These are phyloP conservation scores for Fusarium tuaranense DNA, from an alignment of 2,329 filamentous ascomycete species.

Conservation along the genomic window DNA sequence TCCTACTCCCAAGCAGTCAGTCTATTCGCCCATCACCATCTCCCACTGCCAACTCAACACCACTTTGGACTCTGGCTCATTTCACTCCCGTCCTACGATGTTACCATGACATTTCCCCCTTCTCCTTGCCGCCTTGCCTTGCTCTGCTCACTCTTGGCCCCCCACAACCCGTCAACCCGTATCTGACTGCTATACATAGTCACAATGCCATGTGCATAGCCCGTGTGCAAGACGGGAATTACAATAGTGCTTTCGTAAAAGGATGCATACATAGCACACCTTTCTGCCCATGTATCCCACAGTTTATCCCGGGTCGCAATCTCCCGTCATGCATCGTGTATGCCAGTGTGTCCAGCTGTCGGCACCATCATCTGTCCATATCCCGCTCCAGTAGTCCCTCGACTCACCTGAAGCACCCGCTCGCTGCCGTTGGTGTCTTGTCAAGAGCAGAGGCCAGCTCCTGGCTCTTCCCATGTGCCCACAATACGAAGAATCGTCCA, in stretches of 20 bases:
- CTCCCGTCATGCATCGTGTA: constrained; percentile 5
- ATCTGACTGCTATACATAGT: constrained; percentile 40
- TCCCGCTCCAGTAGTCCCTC: neutral
- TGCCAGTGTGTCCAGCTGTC: constrained; percentile 12
- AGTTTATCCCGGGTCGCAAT: neutral
- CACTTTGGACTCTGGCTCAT: constrained; percentile 18
- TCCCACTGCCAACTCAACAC: constrained; percentile 12
- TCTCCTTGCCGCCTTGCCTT: constrained; percentile 7
- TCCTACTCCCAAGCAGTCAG: neutral
- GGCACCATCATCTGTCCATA: constrained; percentile 2
- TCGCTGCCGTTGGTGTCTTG: constrained; percentile 23
- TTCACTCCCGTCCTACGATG: constrained; percentile 23
- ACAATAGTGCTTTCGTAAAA: neutral
- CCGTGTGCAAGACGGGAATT: neutral
- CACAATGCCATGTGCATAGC: constrained; percentile 18
- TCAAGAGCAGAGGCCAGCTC: constrained; percentile 20
- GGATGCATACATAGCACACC: neutral
- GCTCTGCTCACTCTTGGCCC: constrained; percentile 8
- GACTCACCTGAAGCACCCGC: constrained; percentile 43
- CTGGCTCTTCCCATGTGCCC: constrained; percentile 16
- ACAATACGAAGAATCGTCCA: constrained; percentile 27
- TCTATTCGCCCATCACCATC: constrained; percentile 11
- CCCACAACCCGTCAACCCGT: constrained; percentile 21
- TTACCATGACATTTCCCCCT: constrained; percentile 30
- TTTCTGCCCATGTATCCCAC: neutral